Conservation (phyloP, 140 eudicot genomes). For the Ambrosia hybrid region DNA sequence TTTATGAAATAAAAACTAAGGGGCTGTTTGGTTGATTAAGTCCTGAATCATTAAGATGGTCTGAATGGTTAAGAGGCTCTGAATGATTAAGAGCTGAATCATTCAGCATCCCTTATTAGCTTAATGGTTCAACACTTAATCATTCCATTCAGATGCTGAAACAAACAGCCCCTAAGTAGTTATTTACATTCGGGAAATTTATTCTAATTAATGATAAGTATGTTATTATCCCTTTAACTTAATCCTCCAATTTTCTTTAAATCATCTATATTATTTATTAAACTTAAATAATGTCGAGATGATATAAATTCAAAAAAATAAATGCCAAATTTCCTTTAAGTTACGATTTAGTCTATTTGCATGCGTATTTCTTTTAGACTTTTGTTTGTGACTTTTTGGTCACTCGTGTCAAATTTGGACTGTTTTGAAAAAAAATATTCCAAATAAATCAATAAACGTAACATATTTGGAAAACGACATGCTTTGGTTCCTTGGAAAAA, state of each 20-base stretch:
- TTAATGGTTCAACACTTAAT: too few species aligned
- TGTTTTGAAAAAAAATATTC: constrained; percentile 15
- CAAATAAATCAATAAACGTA: constrained; percentile 8
- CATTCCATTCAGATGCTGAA: too few species aligned
- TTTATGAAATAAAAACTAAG: background rate
- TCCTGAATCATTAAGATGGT: too few species aligned
- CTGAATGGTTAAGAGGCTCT: too few species aligned
- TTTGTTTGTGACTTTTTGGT: constrained; percentile 16
- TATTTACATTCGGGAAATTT: too few species aligned
- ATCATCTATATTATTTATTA: background rate
- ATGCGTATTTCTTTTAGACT: background rate
- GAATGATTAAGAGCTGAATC: too few species aligned
- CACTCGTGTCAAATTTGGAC: constrained; percentile 42
- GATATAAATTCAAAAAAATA: background rate
- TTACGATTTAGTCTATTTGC: constrained; percentile 12
- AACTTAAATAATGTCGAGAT: background rate
- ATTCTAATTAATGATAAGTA: too few species aligned
- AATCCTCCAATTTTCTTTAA: too few species aligned
- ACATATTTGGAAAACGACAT: constrained; percentile 20
- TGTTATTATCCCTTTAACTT: too few species aligned
- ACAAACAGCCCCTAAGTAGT: too few species aligned
- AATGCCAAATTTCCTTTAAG: background rate
- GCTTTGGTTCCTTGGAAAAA: constrained; percentile 3
- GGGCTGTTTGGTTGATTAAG: too few species aligned
- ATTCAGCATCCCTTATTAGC: too few species aligned